Evolutionary conservation across 768 basidiomycete genomes (phyloP).

Genomic region (Chiua virens): DNA sequence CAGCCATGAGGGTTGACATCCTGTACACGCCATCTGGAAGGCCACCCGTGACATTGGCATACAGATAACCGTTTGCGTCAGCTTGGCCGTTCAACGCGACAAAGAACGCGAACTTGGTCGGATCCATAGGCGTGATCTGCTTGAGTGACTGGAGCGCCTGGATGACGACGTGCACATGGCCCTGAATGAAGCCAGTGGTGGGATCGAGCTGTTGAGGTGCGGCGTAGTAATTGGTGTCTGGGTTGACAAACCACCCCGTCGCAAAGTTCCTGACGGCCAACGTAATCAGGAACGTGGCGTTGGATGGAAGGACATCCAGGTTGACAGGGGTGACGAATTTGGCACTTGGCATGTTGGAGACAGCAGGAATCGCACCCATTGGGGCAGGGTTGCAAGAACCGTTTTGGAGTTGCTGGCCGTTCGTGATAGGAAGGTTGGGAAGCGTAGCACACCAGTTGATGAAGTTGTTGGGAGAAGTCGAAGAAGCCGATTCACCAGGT

Average conservation of each 20-base stretch:
- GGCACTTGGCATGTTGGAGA: slow-evolving; percentile 49
- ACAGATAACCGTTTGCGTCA: slow-evolving; percentile 45
- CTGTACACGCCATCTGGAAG: slow-evolving; percentile 53
- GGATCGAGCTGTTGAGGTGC: slow-evolving; percentile 54
- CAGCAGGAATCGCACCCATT: slow-evolving; percentile 57
- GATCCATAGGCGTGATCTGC: slow-evolving; percentile 49
- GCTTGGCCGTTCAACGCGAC: slow-evolving; percentile 46
- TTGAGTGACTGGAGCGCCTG: slow-evolving; percentile 48
- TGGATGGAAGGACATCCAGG: slow-evolving; percentile 39
- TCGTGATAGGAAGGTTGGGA: slow-evolving; percentile 52
- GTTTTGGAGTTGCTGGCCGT: slow-evolving; percentile 49
- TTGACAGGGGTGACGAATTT: slow-evolving; percentile 55
- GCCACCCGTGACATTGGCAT: slow-evolving; percentile 50
- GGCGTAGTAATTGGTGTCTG: slow-evolving; percentile 50
- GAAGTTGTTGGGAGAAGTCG: slow-evolving; percentile 69
- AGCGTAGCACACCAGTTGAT: slow-evolving; percentile 61
- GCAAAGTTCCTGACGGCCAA: slow-evolving; percentile 46
- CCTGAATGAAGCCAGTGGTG: slow-evolving; percentile 49
- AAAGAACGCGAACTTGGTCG: slow-evolving; percentile 59
- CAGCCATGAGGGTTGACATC: slow-evolving; percentile 43
- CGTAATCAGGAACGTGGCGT: slow-evolving; percentile 51
- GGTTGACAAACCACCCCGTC: slow-evolving; percentile 61
- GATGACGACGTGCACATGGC: slow-evolving; percentile 64
- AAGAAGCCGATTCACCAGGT: slow-evolving; percentile 52
- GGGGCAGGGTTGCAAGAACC: slow-evolving; percentile 63